These are phyloP conservation scores for Coemansia sp. DNA, from an alignment of 192 early-diverging fungal species.

Conservation along the genomic window DNA sequence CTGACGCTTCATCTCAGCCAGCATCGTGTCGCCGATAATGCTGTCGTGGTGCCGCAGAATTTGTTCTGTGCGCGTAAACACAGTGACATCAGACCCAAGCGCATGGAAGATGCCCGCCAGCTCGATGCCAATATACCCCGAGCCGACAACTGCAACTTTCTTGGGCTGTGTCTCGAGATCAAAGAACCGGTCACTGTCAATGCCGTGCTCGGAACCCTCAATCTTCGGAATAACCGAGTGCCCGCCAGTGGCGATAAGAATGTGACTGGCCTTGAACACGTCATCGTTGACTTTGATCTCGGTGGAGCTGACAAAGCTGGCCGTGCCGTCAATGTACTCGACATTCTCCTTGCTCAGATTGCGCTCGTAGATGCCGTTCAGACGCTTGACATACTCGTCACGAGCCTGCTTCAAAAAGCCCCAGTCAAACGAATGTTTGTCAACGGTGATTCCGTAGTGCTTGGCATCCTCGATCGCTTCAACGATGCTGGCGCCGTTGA, in stretches of 20 bases:
- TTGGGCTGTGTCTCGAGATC: conserved; percentile 88
- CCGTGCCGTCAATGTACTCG: conserved; percentile 80
- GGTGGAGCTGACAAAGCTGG: conserved; percentile 77
- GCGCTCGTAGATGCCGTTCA: conserved; percentile 94
- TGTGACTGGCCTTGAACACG: conserved; percentile 73
- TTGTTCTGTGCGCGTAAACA: conserved; percentile 82
- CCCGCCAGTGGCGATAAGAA: conserved; percentile 87
- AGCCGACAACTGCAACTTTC: conserved; percentile 84
- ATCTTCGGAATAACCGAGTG: conserved; percentile 73
- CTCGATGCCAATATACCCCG: conserved; percentile 97
- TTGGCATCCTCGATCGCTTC: conserved; percentile 88
- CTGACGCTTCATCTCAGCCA: conserved; percentile 69
- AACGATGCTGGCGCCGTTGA: conserved; percentile 86
- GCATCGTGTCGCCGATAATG: conserved; percentile 76
- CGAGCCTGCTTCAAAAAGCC: conserved; percentile 80
- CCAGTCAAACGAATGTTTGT: conserved; percentile 71
- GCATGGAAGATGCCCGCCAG: conserved; percentile 89
- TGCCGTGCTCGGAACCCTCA: conserved; percentile 84
- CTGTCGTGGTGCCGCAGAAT: conserved; percentile 87
- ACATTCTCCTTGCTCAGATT: conserved; percentile 88
- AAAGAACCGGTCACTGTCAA: conserved; percentile 95
- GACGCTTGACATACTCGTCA: conserved; percentile 93
- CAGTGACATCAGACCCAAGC: conserved; percentile 80
- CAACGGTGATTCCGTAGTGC: conserved; percentile 84
- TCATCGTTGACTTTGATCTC: conserved; percentile 64